phyloP scores from a whole-genome alignment of 257 asterid species.

The Solanum appendiculatum region DNA sequence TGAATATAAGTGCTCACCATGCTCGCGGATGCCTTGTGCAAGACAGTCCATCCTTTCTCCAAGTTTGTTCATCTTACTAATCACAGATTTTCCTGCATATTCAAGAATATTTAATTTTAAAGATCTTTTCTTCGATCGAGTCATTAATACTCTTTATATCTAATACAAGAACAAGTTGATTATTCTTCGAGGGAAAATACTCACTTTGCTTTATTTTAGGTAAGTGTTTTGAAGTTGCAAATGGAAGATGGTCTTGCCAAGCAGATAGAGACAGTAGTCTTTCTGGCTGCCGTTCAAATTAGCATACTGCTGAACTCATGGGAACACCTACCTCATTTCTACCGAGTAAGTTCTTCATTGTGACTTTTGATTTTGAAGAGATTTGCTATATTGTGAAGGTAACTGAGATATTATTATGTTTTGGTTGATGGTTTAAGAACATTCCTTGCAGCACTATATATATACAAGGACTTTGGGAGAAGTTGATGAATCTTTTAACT shows the following conservation, averaged over 20 bases:
- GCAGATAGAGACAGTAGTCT: not conserved
- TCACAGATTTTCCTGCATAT: too few species aligned
- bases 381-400: not conserved
- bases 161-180: not conserved
- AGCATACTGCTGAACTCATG: not conserved
- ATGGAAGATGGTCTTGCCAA: not conserved
- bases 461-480: not conserved
- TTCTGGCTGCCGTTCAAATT: not conserved
- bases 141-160: not conserved
- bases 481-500: not conserved
- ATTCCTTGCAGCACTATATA: not conserved
- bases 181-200: not conserved
- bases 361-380: not conserved
- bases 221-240: not conserved
- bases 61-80: too few species aligned
- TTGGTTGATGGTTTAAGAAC: not conserved
- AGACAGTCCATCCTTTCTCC: too few species aligned
- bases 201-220: not conserved
- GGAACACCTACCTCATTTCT: not conserved
- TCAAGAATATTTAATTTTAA: too few species aligned
- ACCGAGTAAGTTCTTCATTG: not conserved
- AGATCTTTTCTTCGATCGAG: not conserved
- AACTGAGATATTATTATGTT: not conserved
- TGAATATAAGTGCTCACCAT: too few species aligned
- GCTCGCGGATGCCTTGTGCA: too few species aligned